Evolutionary conservation across 768 basidiomycete genomes (phyloP), one percentile per base, ranked within the genome.

Genomic region (Termitomyces sp.): DNA sequence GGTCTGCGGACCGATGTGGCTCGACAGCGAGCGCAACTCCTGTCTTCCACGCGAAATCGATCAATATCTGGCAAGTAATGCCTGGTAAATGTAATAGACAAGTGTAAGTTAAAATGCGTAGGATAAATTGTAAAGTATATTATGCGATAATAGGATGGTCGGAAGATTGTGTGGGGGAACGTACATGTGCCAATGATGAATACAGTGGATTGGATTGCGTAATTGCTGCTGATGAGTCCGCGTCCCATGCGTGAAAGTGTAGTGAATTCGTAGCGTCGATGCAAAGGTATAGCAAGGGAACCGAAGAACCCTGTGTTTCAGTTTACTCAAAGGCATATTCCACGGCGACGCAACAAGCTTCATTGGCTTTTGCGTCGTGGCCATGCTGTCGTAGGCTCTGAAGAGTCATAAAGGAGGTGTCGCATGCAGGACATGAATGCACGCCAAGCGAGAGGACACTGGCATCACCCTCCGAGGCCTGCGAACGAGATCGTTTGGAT

Each of bases 341-440:
- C 66, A 90, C 89, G 12, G 89, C 89, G 52, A 80, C 80, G 57
- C 79, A 81, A 66, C 89, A 91, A 7, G 89, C 89, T 66, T 89
- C 87, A 66, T 81, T 82, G n/a, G 77, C 73, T 30, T 74, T 69
- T 10, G 78, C 71, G n/a, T 78, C 73, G 40, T 66, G 73, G 22
- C 85, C 88, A 65, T 91, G 89, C 61, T 80, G 81, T 53, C 79
- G 79, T 13, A 91, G 79, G 64, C 79, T 73, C 54, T 84, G 79
- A n/a, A 69, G 78, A 10, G 84, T 81, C 48, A 79, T 69, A 67
- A 91, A 91, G 60, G 76, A 80, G 24, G 83, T 75, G 65, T 91
- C 88, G 67, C 89, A 91, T 9, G 89, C 89, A 27, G 89, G 82
- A 76, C 89, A 91, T 2, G 87, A 79, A 67, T 85, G 83, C 50